Evolutionary conservation across 352 stramenopile species (phyloP).

Genomic region (Blastocystis sp.): DNA sequence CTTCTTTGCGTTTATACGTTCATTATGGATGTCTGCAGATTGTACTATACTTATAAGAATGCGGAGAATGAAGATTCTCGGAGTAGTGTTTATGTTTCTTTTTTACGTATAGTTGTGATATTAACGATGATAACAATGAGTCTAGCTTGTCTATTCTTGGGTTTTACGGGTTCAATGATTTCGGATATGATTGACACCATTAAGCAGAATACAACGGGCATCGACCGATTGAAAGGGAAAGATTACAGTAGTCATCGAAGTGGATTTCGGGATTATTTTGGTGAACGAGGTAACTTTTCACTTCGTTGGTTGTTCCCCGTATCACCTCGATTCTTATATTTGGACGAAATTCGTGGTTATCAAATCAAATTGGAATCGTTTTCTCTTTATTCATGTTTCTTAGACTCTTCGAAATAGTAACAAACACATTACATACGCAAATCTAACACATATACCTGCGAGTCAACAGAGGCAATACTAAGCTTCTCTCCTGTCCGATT

Average conservation of each 20-base stretch:
- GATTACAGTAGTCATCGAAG: not conserved
- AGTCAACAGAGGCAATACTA: not conserved
- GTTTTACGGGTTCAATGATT: conserved; percentile 43
- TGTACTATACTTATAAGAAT: conserved; percentile 28
- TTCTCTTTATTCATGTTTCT: not conserved
- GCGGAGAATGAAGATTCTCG: not conserved
- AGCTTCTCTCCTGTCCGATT: not conserved
- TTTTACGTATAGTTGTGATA: not conserved
- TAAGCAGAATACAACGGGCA: conserved; percentile 8
- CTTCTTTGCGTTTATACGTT: conserved; percentile 20
- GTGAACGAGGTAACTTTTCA: not conserved
- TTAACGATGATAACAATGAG: conserved; percentile 53
- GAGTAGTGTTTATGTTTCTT: not conserved
- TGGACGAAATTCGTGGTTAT: not conserved
- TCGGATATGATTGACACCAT: not conserved
- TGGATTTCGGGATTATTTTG: conserved; percentile 40
- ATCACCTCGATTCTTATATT: not conserved
- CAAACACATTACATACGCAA: conserved; percentile 44
- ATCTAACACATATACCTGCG: conserved; percentile 34
- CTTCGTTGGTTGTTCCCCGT: conserved; percentile 17
- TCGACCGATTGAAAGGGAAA: conserved; percentile 30
- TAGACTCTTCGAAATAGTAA: conserved; percentile 18
- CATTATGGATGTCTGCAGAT: not conserved
- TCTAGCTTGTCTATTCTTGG: conserved; percentile 32
- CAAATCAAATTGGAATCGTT: not conserved